Percentiles rank a stretch among this genome's conserved stretches.
Evolutionary conservation across 2,329 filamentous ascomycete genomes (phyloP).

Genomic region (Colletotrichum orchidophilum): DNA sequence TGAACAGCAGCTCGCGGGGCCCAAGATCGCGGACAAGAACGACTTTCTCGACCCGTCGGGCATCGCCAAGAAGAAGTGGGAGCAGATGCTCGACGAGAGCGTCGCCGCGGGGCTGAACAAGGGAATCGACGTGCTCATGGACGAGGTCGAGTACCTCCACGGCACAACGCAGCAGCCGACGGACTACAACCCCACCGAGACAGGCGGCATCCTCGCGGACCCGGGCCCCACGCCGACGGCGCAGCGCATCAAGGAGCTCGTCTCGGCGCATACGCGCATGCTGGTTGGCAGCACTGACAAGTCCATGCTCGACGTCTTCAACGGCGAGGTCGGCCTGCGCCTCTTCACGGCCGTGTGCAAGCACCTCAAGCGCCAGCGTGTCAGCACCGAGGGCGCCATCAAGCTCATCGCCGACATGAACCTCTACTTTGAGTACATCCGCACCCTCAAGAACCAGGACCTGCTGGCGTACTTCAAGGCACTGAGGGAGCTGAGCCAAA

Average conservation of each 20-base stretch:
- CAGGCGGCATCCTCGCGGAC: constrained; percentile 53
- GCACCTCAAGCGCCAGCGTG: constrained; percentile 93
- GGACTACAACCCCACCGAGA: constrained; percentile 83
- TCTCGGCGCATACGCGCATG: constrained; percentile 91
- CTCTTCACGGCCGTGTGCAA: constrained; percentile 95
- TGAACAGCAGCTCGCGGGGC: constrained; percentile 87
- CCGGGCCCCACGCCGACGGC: constrained; percentile 84
- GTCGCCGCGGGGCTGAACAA: constrained; percentile 96
- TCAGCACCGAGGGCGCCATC: constrained; percentile 89
- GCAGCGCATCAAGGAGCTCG: constrained; percentile 81
- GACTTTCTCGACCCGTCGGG: constrained; percentile 93
- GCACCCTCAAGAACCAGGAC: constrained; percentile 82
- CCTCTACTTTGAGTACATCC: constrained; percentile 87
- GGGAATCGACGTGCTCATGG: constrained; percentile 97
- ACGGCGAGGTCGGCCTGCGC: constrained; percentile 93
- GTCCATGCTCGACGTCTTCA: constrained; percentile 98
- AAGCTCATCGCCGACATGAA: constrained; percentile 97
- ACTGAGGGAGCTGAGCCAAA: constrained; percentile 90
- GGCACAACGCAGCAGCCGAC: constrained; percentile 86
- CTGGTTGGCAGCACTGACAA: constrained; percentile 95
- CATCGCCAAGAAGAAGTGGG: constrained; percentile 97
- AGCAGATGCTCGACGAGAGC: constrained; percentile 97
- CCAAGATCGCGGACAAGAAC: constrained; percentile 87
- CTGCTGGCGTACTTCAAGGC: constrained; percentile 91
- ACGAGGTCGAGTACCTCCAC: constrained; percentile 95